Conservation (phyloP, 78 protist species). For the Isochrysis galbana region DNA sequence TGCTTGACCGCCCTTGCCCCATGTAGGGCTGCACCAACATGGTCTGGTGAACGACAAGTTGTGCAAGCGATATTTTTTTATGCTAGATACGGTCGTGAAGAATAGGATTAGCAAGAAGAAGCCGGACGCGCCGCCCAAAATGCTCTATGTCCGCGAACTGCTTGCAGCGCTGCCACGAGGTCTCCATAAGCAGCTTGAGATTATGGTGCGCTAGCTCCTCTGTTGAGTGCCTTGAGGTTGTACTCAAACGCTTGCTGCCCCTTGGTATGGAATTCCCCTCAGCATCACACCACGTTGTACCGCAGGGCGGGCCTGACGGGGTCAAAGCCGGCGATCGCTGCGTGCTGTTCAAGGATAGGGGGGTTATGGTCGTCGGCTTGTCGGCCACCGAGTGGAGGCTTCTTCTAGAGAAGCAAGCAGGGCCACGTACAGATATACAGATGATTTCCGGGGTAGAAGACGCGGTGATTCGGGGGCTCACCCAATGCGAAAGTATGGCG, state of each 20-base stretch:
- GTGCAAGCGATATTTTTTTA: background rate
- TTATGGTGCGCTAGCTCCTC: no score
- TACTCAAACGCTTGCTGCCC: no score
- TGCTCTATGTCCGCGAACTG: background rate
- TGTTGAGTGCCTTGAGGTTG: no score
- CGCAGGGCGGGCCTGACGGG: background rate
- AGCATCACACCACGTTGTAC: background rate
- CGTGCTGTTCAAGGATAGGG: background rate
- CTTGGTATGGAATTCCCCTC: no score
- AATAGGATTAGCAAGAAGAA: background rate
- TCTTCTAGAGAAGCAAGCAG: background rate
- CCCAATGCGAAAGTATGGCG: background rate
- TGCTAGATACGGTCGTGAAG: background rate
- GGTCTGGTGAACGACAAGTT: background rate
- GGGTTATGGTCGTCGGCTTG: background rate
- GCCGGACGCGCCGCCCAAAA: background rate
- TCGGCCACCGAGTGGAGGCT: background rate
- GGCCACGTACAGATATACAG: background rate
- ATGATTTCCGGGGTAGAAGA: slow-evolving; percentile 3
- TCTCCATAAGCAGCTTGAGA: no score
- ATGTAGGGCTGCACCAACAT: background rate
- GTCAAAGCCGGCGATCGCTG: background rate
- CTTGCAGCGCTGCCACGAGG: background rate
- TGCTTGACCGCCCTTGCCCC: background rate
- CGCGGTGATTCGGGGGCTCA: background rate